These are phyloP conservation scores for Fragosphaeria purpurea DNA, from an alignment of 2,329 filamentous ascomycete genomes.

Conservation along the genomic window DNA sequence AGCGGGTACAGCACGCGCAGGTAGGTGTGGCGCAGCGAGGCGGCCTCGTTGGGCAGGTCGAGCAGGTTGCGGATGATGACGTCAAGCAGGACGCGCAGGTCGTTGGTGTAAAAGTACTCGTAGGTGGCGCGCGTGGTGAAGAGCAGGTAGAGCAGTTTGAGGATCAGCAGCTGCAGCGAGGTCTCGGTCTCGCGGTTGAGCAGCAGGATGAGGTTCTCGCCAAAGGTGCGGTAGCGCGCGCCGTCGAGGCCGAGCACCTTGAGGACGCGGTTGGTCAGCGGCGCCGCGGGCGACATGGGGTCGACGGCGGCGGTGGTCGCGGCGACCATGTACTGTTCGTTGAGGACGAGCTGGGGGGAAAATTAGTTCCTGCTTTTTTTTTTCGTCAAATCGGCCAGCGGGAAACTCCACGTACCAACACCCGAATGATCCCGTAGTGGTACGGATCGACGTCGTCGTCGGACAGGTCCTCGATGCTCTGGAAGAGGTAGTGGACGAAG, in stretches of 20 bases:
- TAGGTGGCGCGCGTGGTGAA: conserved; percentile 88
- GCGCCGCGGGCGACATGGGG: conserved; percentile 30
- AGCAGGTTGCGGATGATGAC: conserved; percentile 96
- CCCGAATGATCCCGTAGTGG: conserved; percentile 88
- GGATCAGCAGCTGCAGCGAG: conserved; percentile 85
- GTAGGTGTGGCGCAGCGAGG: conserved; percentile 79
- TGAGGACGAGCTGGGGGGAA: conserved; percentile 70
- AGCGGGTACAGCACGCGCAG: conserved; percentile 85
- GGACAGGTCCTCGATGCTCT: conserved; percentile 77
- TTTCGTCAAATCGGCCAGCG: too few relatives aligned
- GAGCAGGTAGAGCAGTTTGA: conserved; percentile 89
- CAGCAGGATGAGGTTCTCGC: conserved; percentile 91
- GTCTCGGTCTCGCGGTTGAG: conserved; percentile 93
- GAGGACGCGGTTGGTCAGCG: conserved; percentile 84
- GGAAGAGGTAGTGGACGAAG: conserved; percentile 75
- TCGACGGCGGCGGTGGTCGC: conserved; percentile 42
- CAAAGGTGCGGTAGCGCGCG: conserved; percentile 80
- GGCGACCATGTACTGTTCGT: conserved; percentile 94
- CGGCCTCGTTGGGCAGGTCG: conserved; percentile 77
- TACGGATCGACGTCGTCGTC: conserved; percentile 87
- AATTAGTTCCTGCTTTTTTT: not conserved
- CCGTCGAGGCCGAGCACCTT: conserved; percentile 80
- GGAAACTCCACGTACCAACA: conserved; percentile 65
- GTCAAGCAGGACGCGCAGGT: conserved; percentile 85
- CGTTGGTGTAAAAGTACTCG: conserved; percentile 98